phyloP scores from a whole-genome alignment of 192 early-diverging fungal species.

The Diversispora eburnea region DNA sequence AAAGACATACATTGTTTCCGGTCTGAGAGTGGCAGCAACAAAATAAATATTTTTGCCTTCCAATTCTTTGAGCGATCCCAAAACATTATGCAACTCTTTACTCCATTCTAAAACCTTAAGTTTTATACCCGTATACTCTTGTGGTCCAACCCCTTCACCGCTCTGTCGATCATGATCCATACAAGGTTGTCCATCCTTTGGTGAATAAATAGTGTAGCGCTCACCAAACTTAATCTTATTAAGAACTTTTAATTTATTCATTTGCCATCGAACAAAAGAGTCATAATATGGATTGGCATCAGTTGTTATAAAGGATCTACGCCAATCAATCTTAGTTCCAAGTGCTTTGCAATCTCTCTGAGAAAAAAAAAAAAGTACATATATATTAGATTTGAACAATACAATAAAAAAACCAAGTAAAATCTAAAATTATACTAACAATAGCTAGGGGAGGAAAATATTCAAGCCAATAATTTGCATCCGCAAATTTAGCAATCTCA shows the following conservation, averaged over 20 bases:
- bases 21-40: slow-evolving; percentile 93
- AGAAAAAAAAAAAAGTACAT: slow-evolving; percentile 10
- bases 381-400: background rate
- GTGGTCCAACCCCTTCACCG: slow-evolving; percentile 91
- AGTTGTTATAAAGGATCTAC: slow-evolving; percentile 96
- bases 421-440: slow-evolving; percentile 32
- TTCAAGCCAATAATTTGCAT: slow-evolving; percentile 86
- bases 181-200: slow-evolving; percentile 92
- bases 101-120: slow-evolving; percentile 75
- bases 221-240: slow-evolving; percentile 93
- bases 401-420: slow-evolving; percentile 9
- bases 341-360: slow-evolving; percentile 69
- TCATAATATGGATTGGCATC: slow-evolving; percentile 98
- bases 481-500: slow-evolving; percentile 91
- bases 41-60: slow-evolving; percentile 78
- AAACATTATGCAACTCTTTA: slow-evolving; percentile 39
- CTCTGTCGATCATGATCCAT: slow-evolving; percentile 97
- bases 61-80: slow-evolving; percentile 52
- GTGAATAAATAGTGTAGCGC: slow-evolving; percentile 95
- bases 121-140: slow-evolving; percentile 97
- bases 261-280: slow-evolving; percentile 97
- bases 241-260: slow-evolving; percentile 77
- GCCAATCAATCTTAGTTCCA: slow-evolving; percentile 89
- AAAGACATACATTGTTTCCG: slow-evolving; percentile 86
- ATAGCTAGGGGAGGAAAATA: slow-evolving; percentile 92